Evolutionary conservation across 768 basidiomycete genomes (phyloP), one percentile per base, ranked within the genome.

Genomic region (Arthromyces matolae): DNA sequence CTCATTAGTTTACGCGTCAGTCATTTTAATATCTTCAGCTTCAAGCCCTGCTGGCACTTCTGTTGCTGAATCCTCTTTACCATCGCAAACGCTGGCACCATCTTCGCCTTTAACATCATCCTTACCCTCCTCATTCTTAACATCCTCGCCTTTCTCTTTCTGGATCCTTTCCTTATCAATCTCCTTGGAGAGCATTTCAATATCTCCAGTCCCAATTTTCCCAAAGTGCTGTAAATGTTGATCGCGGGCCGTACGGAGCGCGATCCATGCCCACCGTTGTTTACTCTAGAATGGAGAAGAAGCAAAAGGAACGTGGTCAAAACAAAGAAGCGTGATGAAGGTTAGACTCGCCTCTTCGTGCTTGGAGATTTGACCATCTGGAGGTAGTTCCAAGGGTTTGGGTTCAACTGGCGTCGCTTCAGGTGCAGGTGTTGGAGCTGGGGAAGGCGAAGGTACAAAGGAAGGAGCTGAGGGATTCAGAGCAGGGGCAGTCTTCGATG

Each of bases 141-240:
- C 61, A 35, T 71, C 73, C 33, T 74, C 72, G 24, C 63, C 45
- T 18, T 49, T 49, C 35, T 49, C 67, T 49, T 66, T 70, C 53
- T 68, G 59, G 34, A 50, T 45, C 58, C 67, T 66, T 61, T 64
- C 66, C 61, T 67, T 66, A 53, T 76, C 77, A 45, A 80, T 79
- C 58, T 77, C 78, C 37, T 70, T 64, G 6, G 65, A 65, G 29
- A 80, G 73, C 14, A 71, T 55, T 40, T 76, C 75, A 51, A 93
- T 69, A 51, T 92, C 88, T 7, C 87, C 89, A 5, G 81, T 81
- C 14, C 86, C 88, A 51, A 91, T 90, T 69, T 81, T 85, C n/a
- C 82, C 78, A 54, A 93, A 92, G 55, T 89, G 81, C 52, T 83
- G 79, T 32, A 91, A 62, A 63, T 91, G 70, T 49, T 77, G 76